Evolutionary conservation across 2,329 filamentous ascomycete genomes (phyloP), one percentile per base, ranked within the genome.

Genomic region (Aspergillus pseudoglaucus): DNA sequence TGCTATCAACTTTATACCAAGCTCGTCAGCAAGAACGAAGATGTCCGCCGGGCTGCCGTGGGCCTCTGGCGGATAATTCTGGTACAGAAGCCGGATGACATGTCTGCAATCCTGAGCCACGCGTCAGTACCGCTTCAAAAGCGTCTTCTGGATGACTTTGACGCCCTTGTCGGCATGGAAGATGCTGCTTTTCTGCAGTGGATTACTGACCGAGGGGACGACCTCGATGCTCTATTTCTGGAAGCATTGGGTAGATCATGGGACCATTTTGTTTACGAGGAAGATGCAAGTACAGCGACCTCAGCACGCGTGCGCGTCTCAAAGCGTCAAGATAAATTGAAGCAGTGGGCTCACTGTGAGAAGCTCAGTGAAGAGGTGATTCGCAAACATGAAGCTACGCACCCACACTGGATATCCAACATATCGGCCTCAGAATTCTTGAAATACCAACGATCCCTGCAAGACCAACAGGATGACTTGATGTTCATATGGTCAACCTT

Each of bases 1-100:
- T 96, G 90, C 76, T 97, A 95, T 60, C 82, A 96, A 51, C 81
- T 98, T 3, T 98, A 97, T 64, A 84, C 84, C 6, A 95, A 94
- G 64, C 75, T 97, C 32, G 82, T 93, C 6, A 89, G 89, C 46
- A 72, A 78, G 0, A 78, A 84, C 45, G 73, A 79, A 25, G 70
- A 78, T 1, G 81, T 95, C 6, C 83, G 90, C 14, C 68, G 86
- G 45, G 82, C 87, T 39, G 87, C 91, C 23, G 88, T 88, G 9
- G 87, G 88, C 54, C 79, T 97, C 20, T 89, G 91, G 81, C 83
- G 93, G n/a, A 87, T 95, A 41, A 82, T 97, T 56, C 78, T 97
- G 47, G 89, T 97, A 1, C 91, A 97, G 60, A 96, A 95, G 66
- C 90, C 91, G 0, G 80, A 87, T 4, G 90, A 95, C 62, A 87